Evolutionary conservation across 345 rosid species (phyloP), one percentile per base, ranked within the genome.

Genomic region (Theobroma cacao): DNA sequence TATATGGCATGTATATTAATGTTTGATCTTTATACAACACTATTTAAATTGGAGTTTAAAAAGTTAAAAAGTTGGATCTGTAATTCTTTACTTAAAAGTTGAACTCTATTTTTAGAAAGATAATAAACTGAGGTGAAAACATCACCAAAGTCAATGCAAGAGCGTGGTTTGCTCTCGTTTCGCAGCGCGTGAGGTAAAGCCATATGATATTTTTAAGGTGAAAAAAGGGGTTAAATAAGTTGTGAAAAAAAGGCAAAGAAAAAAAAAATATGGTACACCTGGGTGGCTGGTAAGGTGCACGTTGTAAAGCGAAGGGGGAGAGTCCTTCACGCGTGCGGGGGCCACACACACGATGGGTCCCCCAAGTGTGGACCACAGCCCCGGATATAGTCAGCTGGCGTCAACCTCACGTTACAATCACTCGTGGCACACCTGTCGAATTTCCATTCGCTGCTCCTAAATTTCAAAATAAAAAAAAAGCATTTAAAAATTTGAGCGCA

Each of bases 261-360:
- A 28, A 66, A 12, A 53, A 56, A 50, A 60, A 78, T 11, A 36
- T 1, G 53, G 17, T n/a, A n/a, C 61, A 33, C 77, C 36, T 34
- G 65, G 80, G 75, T 36, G 76, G 85, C 74, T 43, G 79, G 79
- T 11, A 79, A 75, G 52, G 77, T 31, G 80, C 84, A 80, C 80
- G 84, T 80, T 76, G 50, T 28, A 80, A 82, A 82, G 83, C 20
- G 0, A 55, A 34, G 72, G 48, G 17, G 2, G 52, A n/a, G n/a
- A 68, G 73, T 56, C 48, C 48, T 40, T 66, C 87, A 84, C 84
- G 87, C 87, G 84, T 82, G 84, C 47, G 79, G 77, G 79, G 86
- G 20, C 85, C 82, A 83, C 83, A 5, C 1, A 1, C 0, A 7
- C 72, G 9, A n/a, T 56, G 61, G 85, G 84, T 12, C 66, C 85